Conservation (phyloP, 75 land plant genomes). For the Picea sitchensis region DNA sequence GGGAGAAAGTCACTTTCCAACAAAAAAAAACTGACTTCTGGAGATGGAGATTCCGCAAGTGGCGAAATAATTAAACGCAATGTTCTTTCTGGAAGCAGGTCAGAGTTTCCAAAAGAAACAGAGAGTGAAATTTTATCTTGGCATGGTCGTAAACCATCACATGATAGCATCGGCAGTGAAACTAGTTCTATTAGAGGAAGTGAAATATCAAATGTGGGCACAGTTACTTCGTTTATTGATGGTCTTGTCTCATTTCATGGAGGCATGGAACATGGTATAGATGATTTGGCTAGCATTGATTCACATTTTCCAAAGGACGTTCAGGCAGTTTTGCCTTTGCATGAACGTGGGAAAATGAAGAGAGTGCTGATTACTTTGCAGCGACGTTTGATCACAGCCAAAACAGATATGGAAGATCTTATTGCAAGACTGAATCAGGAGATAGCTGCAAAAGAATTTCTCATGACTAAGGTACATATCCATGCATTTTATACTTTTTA, state of each 20-base stretch:
- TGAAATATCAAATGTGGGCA: constrained; percentile 54
- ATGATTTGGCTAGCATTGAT: constrained; percentile 15
- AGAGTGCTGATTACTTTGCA: constrained; percentile 62
- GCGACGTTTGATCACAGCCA: constrained; percentile 59
- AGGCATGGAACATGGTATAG: constrained; percentile 25
- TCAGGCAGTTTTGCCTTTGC: constrained; percentile 59
- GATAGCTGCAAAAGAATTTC: constrained; percentile 81
- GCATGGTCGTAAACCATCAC: constrained; percentile 70
- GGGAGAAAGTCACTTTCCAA: constrained; percentile 18
- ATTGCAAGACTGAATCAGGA: constrained; percentile 87
- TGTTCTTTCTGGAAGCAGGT: not conserved
- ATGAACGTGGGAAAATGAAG: constrained; percentile 69
- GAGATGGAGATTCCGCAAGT: constrained; percentile 15
- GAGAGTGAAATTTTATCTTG: constrained; percentile 27
- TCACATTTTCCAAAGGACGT: constrained; percentile 42
- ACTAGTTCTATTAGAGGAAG: constrained; percentile 72
- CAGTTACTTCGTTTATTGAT: constrained; percentile 34
- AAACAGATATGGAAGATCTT: constrained; percentile 94
- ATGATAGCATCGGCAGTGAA: constrained; percentile 76
- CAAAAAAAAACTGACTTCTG: constrained; percentile 11
- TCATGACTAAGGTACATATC: constrained; percentile 61
- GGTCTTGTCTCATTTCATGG: constrained; percentile 23
- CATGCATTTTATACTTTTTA: not conserved
- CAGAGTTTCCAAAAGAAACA: constrained; percentile 2
- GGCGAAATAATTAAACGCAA: no score